phyloP scores from a whole-genome alignment of 2,329 filamentous ascomycete species.

The Monosporascus sp. region DNA sequence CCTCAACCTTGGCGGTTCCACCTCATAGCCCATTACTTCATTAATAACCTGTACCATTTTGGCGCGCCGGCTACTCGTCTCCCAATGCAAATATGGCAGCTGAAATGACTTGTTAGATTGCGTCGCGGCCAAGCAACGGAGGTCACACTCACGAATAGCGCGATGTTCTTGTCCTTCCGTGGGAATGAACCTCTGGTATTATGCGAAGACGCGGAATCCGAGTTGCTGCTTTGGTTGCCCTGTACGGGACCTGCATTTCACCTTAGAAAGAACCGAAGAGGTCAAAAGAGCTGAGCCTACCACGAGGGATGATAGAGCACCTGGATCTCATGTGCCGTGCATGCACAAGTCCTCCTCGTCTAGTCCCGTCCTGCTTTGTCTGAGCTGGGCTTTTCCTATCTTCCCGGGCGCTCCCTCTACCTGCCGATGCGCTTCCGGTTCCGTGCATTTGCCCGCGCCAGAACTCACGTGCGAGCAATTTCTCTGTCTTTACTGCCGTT shows the following conservation, averaged over 20 bases:
- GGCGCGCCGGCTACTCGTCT: conserved; percentile 13
- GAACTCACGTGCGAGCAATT: conserved; percentile 2
- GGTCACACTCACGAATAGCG: conserved; percentile 3
- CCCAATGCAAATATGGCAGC: conserved; percentile 24
- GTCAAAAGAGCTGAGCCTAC: background rate
- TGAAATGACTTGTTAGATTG: background rate
- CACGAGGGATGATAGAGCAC: conserved; percentile 4
- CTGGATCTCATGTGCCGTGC: conserved; percentile 6
- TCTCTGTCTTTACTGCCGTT: background rate
- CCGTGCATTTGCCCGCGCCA: conserved; percentile 9
- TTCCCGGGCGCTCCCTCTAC: background rate
- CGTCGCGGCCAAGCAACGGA: background rate
- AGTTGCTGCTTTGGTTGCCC: background rate
- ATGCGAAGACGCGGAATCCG: background rate
- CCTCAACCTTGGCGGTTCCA: background rate
- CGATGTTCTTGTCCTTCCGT: conserved; percentile 2
- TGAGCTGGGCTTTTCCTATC: background rate
- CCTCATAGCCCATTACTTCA: conserved; percentile 4
- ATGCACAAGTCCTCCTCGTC: conserved; percentile 1
- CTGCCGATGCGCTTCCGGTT: background rate
- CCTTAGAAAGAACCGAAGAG: background rate
- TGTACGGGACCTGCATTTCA: background rate
- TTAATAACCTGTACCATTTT: conserved; percentile 12
- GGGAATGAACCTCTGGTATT: background rate
- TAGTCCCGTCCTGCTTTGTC: background rate